These are phyloP conservation scores for Plasmodium billcollinsi DNA, from an alignment of 169 alveolate genomes.

Conservation along the genomic window DNA sequence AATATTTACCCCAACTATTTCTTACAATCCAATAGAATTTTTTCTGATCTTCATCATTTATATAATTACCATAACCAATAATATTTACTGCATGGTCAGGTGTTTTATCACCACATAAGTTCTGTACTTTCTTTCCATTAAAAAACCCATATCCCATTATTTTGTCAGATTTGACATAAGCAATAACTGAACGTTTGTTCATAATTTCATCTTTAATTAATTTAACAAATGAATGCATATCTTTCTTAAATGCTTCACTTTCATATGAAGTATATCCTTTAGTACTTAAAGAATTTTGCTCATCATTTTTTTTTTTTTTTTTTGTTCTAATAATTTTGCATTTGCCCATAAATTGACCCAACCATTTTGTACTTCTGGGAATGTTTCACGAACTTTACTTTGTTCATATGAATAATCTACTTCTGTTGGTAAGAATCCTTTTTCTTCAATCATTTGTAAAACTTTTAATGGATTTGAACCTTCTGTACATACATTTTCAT, in stretches of 20 bases:
- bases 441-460: not conserved
- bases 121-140: conserved; percentile 63
- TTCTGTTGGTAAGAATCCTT: conserved; percentile 1
- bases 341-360: not conserved
- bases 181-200: conserved; percentile 67
- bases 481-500: not conserved
- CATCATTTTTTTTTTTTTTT: no score
- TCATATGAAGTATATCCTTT: conserved; percentile 2
- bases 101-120: conserved; percentile 37
- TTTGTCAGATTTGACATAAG: conserved; percentile 41
- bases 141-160: conserved; percentile 15
- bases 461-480: not conserved
- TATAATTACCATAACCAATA: conserved; percentile 71
- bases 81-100: conserved; percentile 58
- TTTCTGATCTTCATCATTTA: conserved; percentile 11
- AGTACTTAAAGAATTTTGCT: not conserved
- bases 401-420: not conserved
- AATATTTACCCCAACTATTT: conserved; percentile 57
- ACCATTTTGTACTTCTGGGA: not conserved
- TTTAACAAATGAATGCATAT: conserved; percentile 22
- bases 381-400: not conserved
- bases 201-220: conserved; percentile 21
- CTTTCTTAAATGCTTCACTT: not conserved
- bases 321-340: not conserved
- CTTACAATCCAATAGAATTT: conserved; percentile 29